Conservation (phyloP, 2,329 filamentous ascomycete genomes). For the Penicillium sp. region DNA sequence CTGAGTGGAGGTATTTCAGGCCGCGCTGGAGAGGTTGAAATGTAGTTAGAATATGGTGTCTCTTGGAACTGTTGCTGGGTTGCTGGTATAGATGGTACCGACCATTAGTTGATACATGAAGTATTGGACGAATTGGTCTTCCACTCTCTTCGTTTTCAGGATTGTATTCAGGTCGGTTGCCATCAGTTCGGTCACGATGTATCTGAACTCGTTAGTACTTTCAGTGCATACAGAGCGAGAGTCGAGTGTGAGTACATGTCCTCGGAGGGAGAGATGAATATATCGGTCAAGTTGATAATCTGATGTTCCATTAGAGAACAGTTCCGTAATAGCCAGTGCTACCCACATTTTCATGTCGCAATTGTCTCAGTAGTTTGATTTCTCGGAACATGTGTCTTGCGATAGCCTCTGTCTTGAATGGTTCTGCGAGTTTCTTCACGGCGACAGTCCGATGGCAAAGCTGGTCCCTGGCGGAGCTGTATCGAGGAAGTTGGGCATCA, state of each 20-base stretch:
- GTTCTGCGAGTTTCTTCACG: conserved; percentile 99
- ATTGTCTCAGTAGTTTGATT: conserved; percentile 91
- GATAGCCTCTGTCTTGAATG: conserved; percentile 96
- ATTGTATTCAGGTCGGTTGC: conserved; percentile 94
- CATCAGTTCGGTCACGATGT: conserved; percentile 96
- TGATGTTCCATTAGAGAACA: conserved; percentile 37
- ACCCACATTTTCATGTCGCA: conserved; percentile 90
- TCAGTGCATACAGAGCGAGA: neutral
- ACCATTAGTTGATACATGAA: conserved; percentile 99
- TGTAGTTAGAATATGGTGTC: neutral
- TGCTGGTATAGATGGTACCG: neutral
- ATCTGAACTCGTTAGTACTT: conserved; percentile 54
- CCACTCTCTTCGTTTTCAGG: conserved; percentile 87
- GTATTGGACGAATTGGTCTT: conserved; percentile 99
- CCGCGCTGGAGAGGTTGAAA: conserved; percentile 64
- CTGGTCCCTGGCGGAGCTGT: conserved; percentile 92
- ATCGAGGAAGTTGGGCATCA: neutral
- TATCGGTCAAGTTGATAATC: conserved; percentile 97
- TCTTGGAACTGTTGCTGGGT: too few species aligned
- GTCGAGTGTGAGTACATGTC: conserved; percentile 71
- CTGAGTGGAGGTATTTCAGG: conserved; percentile 97
- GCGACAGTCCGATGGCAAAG: conserved; percentile 94
- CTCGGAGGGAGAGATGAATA: conserved; percentile 98
- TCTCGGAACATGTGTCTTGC: conserved; percentile 97
- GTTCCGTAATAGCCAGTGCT: neutral